Percentiles rank a stretch among this genome's conserved stretches.
phyloP scores from a whole-genome alignment of 2,329 filamentous ascomycete species.

The Sporothrix schenckii region DNA sequence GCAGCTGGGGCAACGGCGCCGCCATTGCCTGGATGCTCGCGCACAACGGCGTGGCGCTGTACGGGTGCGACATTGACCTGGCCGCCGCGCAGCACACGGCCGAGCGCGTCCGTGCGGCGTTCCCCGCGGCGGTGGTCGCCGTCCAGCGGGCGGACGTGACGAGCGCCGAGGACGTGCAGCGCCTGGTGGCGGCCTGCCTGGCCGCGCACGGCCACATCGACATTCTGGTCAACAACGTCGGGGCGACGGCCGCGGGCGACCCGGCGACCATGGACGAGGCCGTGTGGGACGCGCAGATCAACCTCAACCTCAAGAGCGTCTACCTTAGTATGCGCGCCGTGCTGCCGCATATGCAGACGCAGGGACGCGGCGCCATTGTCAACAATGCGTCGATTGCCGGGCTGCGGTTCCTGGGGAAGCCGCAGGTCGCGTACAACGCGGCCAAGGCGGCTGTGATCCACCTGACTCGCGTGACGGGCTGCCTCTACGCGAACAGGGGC shows the following conservation, averaged over 20 bases:
- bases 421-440: constrained; percentile 72
- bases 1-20: constrained; percentile 48
- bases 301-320: constrained; percentile 53
- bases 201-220: constrained; percentile 59
- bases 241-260: constrained; percentile 52
- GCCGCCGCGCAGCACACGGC: constrained; percentile 42
- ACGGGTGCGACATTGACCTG: constrained; percentile 48
- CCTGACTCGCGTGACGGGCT: constrained; percentile 53
- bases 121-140: constrained; percentile 37
- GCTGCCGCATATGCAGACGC: constrained; percentile 51
- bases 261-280: constrained; percentile 49
- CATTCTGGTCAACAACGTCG: constrained; percentile 67
- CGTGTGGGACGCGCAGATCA: constrained; percentile 51
- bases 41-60: constrained; percentile 48
- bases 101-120: constrained; percentile 40
- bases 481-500: constrained; percentile 75
- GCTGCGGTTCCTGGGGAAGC: constrained; percentile 54
- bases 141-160: constrained; percentile 55
- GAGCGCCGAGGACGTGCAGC: constrained; percentile 53
- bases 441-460: constrained; percentile 67
- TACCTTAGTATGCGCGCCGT: constrained; percentile 51
- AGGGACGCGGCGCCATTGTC: constrained; percentile 42
- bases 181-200: constrained; percentile 48
- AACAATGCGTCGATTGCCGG: constrained; percentile 50
- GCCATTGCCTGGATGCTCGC: constrained; percentile 48